Percentiles rank a stretch among this genome's conserved stretches.
These are phyloP conservation scores for Picea abies DNA, from an alignment of 83 land plant species.

Conservation along the genomic window DNA sequence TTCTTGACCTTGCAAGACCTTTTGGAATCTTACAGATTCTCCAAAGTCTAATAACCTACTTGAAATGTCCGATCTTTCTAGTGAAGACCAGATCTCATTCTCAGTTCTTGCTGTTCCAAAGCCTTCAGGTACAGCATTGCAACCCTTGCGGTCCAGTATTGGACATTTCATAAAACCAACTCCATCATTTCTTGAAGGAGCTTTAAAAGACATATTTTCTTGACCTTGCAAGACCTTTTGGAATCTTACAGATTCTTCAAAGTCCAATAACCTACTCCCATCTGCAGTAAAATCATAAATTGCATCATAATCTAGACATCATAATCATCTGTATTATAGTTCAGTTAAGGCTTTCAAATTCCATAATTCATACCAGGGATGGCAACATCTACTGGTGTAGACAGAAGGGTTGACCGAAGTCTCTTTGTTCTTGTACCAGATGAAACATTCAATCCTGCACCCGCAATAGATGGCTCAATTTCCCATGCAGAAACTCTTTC, in stretches of 20 bases:
- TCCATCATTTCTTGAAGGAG: slow-evolving; percentile 28
- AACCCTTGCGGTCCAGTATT: slow-evolving; percentile 22
- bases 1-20: slow-evolving; percentile 98
- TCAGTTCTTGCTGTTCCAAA: slow-evolving; percentile 24
- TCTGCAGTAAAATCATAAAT: slow-evolving; percentile 27
- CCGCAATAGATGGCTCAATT: slow-evolving; percentile 59
- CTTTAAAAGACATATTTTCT: slow-evolving; percentile 52
- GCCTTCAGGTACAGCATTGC: slow-evolving; percentile 23
- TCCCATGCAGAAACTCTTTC: slow-evolving; percentile 81
- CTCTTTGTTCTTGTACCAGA: slow-evolving; percentile 46
- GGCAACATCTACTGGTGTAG: slow-evolving; percentile 30
- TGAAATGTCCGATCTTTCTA: slow-evolving; percentile 29
- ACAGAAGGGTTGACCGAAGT: slow-evolving; percentile 33
- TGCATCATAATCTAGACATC: not conserved
- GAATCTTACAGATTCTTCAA: slow-evolving; percentile 65
- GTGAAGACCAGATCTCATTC: slow-evolving; percentile 19
- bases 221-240: slow-evolving; percentile 96
- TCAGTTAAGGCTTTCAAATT: not conserved
- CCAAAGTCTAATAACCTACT: slow-evolving; percentile 46
- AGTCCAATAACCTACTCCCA: slow-evolving; percentile 45
- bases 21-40: slow-evolving; percentile 59
- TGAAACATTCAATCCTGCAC: slow-evolving; percentile 30
- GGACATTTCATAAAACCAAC: slow-evolving; percentile 22
- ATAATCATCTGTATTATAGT: not conserved
- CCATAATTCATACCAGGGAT: slow-evolving; percentile 28